Evolutionary conservation across 805 yeast species (phyloP), one percentile per base, ranked within the genome.

Genomic region (Candida nemodendra): DNA sequence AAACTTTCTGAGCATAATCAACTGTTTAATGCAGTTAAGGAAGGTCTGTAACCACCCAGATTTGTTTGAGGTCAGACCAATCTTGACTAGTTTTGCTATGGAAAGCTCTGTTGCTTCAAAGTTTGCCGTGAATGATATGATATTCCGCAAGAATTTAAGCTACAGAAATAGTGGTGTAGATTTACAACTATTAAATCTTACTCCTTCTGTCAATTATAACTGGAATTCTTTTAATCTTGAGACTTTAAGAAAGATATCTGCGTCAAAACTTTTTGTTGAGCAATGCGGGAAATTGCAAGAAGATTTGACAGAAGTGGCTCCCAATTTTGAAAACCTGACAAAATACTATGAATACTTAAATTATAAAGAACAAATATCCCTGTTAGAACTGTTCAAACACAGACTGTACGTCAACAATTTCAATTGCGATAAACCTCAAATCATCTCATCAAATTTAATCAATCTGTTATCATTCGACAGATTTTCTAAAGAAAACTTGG

Each of bases 21-120:
- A 95, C 55, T 93, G 98, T 69, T 72, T 93, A 65, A 93, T 93
- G 99, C 99, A 93, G 61, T 68, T 93, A 53, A 78, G 99, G 54
- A 93, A 93, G 60, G 97, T 90, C 19, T 89, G 97, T 66, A 90
- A 90, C 54, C 98, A 90, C 61, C 96, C 96, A 0, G 97, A 93
- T 65, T 65, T 93, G 42, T 95, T 93, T 64, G 99, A 93, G 59
- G 96, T 90, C 5, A 72, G 99, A 42, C 98, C 98, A 0, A 86
- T 93, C 48, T 75, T 86, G 27, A 93, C 99, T 0, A 90, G 98
- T 2, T 81, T 87, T 57, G 84, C 91, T 0, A 68, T 89, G 69
- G 77, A 78, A 2, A 69, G 70, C 32, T 76, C 88, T 1, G 88
- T 85, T 4, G 65, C 74, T 3, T 64, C 78, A 1, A 57, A 66